Base-by-base conservation (phyloP, 2,329 filamentous ascomycete genomes). In the Xylariaceae sp. region DNA sequence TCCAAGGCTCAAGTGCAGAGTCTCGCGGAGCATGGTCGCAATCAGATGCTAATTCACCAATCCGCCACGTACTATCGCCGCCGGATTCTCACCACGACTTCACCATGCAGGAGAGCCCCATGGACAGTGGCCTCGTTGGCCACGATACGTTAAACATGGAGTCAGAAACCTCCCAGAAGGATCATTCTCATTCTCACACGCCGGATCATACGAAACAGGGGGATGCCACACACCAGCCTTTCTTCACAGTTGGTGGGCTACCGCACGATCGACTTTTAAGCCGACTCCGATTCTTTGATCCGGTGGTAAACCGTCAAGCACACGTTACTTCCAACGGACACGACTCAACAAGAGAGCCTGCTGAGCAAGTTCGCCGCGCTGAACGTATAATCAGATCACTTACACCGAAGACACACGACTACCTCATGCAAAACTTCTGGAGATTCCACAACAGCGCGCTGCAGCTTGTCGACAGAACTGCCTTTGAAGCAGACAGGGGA, bases 321-420 rank as follows among this genome's bases (percentile, higher is more conserved):
- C 52, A 57, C 35, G 57, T 58, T 17, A 55, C 53, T 11, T 44
- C 56, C 11, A 48, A 48, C n/a, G 53, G 30, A 55, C 51, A 44
- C 51, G 45, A 61, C 17, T 57, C 47, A 2, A 30, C 23, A 30
- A 60, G 51, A 51, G 61, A 64, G 44, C 45, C 62, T 17, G 39
- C 59, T 1, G 62, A 62, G 51, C 62, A 64, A 48, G 52, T 53
- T 8, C 61, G 63, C 11, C 59, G 63, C 45, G 63, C 63, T 8
- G 61, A 65, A 57, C 63, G 63, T 42, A 53, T 65, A 4, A 65
- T 64, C 51, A 55, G 62, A 52, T 64, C 61, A n/a, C 62, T 65
- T 9, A 51, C 63, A 4, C 63, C 63, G 2, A 57, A 65, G 51
- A 64, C 63, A 1, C 53, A 64, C 11, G 61, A 65, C 48, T 57